Evolutionary conservation across 805 yeast genomes (phyloP).

Genomic region (Teunomyces cretensis): DNA sequence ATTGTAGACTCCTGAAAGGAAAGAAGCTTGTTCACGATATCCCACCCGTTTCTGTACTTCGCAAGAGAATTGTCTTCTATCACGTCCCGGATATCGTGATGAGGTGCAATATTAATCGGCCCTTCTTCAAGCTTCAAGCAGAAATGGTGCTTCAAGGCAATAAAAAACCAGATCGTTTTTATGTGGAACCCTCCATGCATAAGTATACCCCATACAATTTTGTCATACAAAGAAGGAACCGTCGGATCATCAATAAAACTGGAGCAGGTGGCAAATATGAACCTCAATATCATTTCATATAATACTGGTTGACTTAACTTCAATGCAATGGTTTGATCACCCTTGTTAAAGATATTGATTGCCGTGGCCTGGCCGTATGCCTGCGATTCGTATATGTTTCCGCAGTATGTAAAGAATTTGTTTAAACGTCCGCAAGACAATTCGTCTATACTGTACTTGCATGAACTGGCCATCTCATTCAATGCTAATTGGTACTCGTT

Average conservation of each 20-base stretch:
- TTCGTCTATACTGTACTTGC: background rate
- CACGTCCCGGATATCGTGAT: conserved; percentile 27
- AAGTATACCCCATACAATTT: conserved; percentile 42
- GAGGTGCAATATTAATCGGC: conserved; percentile 17
- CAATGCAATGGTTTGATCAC: conserved; percentile 4
- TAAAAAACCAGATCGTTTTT: conserved; percentile 43
- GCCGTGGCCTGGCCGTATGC: conserved; percentile 10
- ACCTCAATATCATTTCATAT: conserved; percentile 38
- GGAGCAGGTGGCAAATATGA: conserved; percentile 32
- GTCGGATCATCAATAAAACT: conserved; percentile 39
- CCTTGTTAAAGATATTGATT: conserved; percentile 9
- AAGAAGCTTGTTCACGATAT: conserved; percentile 13
- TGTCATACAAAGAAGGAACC: conserved; percentile 30
- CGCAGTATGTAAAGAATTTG: conserved; percentile 18
- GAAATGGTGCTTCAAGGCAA: conserved; percentile 31
- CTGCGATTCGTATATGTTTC: conserved; percentile 20
- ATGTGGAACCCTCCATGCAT: conserved; percentile 46
- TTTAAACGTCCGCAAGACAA: background rate
- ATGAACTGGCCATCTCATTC: background rate
- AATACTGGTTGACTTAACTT: conserved; percentile 13
- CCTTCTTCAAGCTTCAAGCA: conserved; percentile 19
- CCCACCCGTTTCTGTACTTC: conserved; percentile 17
- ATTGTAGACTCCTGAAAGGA: conserved; percentile 8
- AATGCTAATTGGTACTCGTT: background rate
- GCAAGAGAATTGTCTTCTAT: conserved; percentile 11